Base-by-base conservation (phyloP, 192 early-diverging fungal species). In the Coemansia sp. region DNA sequence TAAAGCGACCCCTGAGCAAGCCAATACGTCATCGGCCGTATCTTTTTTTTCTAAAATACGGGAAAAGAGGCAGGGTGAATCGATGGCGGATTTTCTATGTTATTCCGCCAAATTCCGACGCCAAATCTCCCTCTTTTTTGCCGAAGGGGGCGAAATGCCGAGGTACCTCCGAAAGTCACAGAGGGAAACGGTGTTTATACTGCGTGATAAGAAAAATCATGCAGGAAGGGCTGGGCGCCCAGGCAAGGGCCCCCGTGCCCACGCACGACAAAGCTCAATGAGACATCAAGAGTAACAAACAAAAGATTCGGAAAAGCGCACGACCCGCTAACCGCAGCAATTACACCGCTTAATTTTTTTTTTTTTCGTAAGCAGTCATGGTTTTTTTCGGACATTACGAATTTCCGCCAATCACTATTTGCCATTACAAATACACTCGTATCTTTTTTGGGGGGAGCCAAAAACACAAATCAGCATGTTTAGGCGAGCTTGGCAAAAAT, bases 361-460 rank as follows among this genome's bases (percentile, higher is more conserved):
- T 34, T 34, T 34, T 34, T 6, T 34, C 32, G 32, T 34, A 34
- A 34, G 45, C 45, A 47, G 45, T n/a, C 45, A 47, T n/a, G 12
- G 21, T 30, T 26, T 47, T 47, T 47, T n/a, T 47, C 45, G 23
- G 23, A 47, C 45, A 20, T 47, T 20, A 26, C 18, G 32, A 47
- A 26, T 47, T 26, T 23, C 23, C 45, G 45, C 45, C 45, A 47
- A 47, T 47, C 18, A 47, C 23, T 14, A 15, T 21, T n/a, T n/a
- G 45, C 45, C 45, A 47, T 47, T 54, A 54, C 11, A 32, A 51
- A 51, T 51, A 48, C 32, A 10, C 32, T 34, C 7, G 32, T 34
- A 6, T 31, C 5, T n/a, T 5, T 10, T 23, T 20, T 3, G 12
- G 11, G n/a, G n/a, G n/a, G n/a, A n/a, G n/a, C n/a, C n/a, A 48